phyloP scores from a whole-genome alignment of 2,329 filamentous ascomycete genomes.

The Aspergillus flavus region DNA sequence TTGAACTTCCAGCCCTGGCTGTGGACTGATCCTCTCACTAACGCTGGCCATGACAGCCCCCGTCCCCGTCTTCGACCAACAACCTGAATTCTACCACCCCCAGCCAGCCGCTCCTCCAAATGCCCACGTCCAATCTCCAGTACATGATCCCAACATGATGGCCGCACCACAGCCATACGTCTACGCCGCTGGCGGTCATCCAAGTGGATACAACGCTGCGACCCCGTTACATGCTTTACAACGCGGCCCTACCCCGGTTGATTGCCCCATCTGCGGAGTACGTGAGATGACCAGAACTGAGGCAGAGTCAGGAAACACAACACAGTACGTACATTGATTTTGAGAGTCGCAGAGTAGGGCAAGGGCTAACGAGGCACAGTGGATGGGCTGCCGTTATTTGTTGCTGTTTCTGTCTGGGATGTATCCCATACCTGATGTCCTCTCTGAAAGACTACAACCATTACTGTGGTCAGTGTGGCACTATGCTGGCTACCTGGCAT shows the following conservation, averaged over 20 bases:
- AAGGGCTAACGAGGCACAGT: slow-evolving; percentile 28
- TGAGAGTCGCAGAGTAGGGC: too few relatives aligned
- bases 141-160: not conserved
- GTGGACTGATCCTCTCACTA: too few relatives aligned
- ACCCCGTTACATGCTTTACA: slow-evolving; percentile 31
- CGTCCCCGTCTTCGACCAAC: slow-evolving; percentile 5
- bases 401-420: slow-evolving; percentile 48
- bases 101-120: slow-evolving; percentile 2
- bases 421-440: slow-evolving; percentile 53
- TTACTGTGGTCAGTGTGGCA: slow-evolving; percentile 51
- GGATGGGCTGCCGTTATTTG: slow-evolving; percentile 51
- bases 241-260: slow-evolving; percentile 44
- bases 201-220: slow-evolving; percentile 27
- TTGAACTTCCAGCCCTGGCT: not conserved
- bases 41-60: slow-evolving; percentile 4
- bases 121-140: not conserved
- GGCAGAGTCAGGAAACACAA: slow-evolving; percentile 28
- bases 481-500: slow-evolving; percentile 52
- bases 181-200: slow-evolving; percentile 12
- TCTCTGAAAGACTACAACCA: slow-evolving; percentile 54
- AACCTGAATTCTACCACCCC: not conserved
- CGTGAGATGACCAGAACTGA: slow-evolving; percentile 35
- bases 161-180: not conserved
- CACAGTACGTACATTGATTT: slow-evolving; percentile 27
- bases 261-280: slow-evolving; percentile 51